Conservation (phyloP, 306 rosid species). For the Casuarina glauca region DNA sequence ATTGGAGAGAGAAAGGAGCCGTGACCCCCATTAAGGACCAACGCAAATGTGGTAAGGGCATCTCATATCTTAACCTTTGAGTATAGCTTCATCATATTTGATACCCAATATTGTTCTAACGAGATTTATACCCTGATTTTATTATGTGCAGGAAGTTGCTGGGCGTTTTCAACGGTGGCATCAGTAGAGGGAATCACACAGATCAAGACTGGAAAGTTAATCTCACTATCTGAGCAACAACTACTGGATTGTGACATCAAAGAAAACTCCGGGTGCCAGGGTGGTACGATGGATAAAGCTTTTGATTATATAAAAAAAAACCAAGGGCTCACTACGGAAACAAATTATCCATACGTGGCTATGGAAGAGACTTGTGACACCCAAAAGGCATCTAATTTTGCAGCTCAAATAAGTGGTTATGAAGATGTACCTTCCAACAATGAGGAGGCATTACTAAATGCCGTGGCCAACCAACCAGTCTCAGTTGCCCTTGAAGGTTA, state of each 20-base stretch:
- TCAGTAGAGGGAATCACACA: constrained; percentile 37
- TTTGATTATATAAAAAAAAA: constrained; percentile 15
- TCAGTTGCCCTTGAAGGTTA: too few species aligned
- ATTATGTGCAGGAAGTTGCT: constrained; percentile 32
- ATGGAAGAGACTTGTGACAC: background rate
- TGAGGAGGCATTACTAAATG: constrained; percentile 18
- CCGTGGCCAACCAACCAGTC: background rate
- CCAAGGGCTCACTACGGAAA: constrained; percentile 22
- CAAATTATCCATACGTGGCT: constrained; percentile 25
- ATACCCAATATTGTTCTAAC: background rate
- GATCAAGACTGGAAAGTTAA: constrained; percentile 18
- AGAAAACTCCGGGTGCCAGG: background rate
- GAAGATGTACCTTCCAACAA: background rate
- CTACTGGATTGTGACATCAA: constrained; percentile 27
- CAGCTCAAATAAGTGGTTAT: constrained; percentile 17
- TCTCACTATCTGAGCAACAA: constrained; percentile 38
- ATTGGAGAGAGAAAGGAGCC: constrained; percentile 45
- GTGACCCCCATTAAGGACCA: constrained; percentile 43
- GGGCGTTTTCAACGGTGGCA: constrained; percentile 43
- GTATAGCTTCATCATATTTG: too few species aligned
- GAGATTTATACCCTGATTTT: background rate
- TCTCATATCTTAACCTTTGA: background rate
- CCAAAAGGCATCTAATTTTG: background rate
- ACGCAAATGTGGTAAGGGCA: constrained; percentile 31
- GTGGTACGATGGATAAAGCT: background rate